A percentile compares a stretch with the other conserved stretches of the same genome.
phyloP scores from a whole-genome alignment of 2,329 filamentous ascomycete genomes.

The Microascus cirrosus region DNA sequence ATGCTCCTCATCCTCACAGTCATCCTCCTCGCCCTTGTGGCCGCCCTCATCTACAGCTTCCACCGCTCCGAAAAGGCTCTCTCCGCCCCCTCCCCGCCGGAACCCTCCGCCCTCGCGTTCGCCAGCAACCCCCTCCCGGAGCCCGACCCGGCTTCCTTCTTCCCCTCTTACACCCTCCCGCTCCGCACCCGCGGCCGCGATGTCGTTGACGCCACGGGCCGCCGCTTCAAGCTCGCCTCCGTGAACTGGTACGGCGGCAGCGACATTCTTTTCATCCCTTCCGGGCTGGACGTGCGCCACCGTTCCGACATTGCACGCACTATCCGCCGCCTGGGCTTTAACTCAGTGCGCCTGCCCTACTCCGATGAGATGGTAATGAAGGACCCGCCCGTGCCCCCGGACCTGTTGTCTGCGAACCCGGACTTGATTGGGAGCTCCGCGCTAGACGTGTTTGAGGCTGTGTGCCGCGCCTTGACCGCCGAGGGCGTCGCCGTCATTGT shows the following conservation, averaged over 20 bases:
- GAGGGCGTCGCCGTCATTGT: constrained; percentile 53
- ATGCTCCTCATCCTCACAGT: constrained; percentile 1
- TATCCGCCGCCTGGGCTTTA: constrained; percentile 54
- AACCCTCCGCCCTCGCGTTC: constrained; percentile 33
- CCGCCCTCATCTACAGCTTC: neutral
- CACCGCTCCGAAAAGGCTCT: constrained; percentile 27
- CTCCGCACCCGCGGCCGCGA: constrained; percentile 48
- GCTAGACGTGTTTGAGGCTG: constrained; percentile 50
- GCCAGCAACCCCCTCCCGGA: constrained; percentile 35
- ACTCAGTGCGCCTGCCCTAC: constrained; percentile 59
- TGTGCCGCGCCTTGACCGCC: constrained; percentile 46
- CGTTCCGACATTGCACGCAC: constrained; percentile 47
- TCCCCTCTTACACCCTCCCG: constrained; percentile 38
- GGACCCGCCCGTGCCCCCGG: constrained; percentile 42
- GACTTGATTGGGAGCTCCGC: constrained; percentile 46
- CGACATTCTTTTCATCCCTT: constrained; percentile 53
- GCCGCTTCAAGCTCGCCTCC: constrained; percentile 50
- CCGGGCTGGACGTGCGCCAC: constrained; percentile 53
- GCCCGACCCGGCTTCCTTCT: constrained; percentile 27
- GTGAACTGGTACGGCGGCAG: constrained; percentile 65
- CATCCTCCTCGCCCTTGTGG: neutral
- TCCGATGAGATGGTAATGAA: constrained; percentile 54
- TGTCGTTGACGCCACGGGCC: constrained; percentile 45
- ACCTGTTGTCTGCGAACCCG: constrained; percentile 44
- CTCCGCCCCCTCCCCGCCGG: constrained; percentile 35